Evolutionary conservation across 225 moss, liverwort and hornwort genomes (phyloP).

Genomic region (Takakia lepidozioides): DNA sequence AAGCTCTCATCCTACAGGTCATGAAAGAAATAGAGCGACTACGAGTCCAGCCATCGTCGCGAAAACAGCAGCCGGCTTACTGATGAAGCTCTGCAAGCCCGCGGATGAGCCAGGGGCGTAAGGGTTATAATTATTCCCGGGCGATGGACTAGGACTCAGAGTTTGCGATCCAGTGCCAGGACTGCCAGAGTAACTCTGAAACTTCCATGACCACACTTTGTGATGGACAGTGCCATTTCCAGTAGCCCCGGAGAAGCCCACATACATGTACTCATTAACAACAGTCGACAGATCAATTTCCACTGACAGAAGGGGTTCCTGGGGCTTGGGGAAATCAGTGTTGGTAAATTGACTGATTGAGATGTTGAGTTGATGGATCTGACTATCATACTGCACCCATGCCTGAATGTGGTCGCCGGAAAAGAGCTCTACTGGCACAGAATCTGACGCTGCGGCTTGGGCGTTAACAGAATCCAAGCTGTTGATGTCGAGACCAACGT

Average conservation of each 20-base stretch:
- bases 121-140: too few species aligned
- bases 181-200: constrained; percentile 7
- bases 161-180: too few species aligned
- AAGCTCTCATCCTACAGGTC: too few species aligned
- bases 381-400: constrained; percentile 18
- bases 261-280: constrained; percentile 13
- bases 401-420: constrained; percentile 28
- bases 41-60: too few species aligned
- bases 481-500: constrained; percentile 38
- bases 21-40: too few species aligned
- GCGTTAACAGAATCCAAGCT: constrained; percentile 20
- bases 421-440: constrained; percentile 1
- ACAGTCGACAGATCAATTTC: constrained; percentile 13
- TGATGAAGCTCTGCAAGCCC: too few species aligned
- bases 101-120: too few species aligned
- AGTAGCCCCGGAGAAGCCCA: constrained; percentile 15
- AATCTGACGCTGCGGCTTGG: constrained; percentile 6
- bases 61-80: too few species aligned
- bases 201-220: constrained; percentile 15
- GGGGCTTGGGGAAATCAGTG: constrained; percentile 9
- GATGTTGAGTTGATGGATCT: constrained; percentile 9
- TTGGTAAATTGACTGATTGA: constrained; percentile 1
- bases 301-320: constrained; percentile 2
- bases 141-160: constrained; percentile 5
- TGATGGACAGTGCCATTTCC: constrained; percentile 10